A percentile compares a stretch with the other conserved stretches of the same genome.
phyloP scores from a whole-genome alignment of 106 monocot genomes.

The Triglochin maritima region DNA sequence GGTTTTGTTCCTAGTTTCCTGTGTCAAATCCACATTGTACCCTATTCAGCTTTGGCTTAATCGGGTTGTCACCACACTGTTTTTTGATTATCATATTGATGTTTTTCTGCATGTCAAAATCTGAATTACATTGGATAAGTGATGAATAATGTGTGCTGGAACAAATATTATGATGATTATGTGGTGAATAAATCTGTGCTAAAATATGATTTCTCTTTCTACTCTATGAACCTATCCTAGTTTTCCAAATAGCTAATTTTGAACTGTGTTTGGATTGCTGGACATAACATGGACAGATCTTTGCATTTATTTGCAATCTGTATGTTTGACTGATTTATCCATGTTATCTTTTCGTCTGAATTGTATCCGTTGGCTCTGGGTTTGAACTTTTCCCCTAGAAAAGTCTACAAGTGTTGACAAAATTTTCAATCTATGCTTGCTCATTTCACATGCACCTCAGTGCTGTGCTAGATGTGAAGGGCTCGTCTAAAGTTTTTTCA shows the following conservation, averaged over 20 bases:
- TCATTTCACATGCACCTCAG: conserved; percentile 12
- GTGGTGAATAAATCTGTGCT: no score
- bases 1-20: neutral
- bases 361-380: neutral
- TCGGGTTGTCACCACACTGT: neutral
- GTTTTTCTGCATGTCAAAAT: neutral
- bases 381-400: neutral
- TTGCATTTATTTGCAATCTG: neutral
- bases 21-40: neutral
- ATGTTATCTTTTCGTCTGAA: neutral
- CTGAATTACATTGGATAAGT: no score
- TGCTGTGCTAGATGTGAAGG: conserved; percentile 55
- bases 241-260: no score
- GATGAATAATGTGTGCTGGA: no score
- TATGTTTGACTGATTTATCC: neutral
- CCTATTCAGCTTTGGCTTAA: neutral
- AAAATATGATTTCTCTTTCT: no score
- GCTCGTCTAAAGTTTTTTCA: conserved; percentile 66
- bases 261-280: no score
- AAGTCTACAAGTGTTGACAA: neutral
- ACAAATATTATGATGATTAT: no score
- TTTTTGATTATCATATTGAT: neutral
- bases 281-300: no score
- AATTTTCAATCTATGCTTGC: neutral
- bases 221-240: no score